Base-by-base conservation (phyloP, 805 yeast genomes). In the Candida argentea region DNA sequence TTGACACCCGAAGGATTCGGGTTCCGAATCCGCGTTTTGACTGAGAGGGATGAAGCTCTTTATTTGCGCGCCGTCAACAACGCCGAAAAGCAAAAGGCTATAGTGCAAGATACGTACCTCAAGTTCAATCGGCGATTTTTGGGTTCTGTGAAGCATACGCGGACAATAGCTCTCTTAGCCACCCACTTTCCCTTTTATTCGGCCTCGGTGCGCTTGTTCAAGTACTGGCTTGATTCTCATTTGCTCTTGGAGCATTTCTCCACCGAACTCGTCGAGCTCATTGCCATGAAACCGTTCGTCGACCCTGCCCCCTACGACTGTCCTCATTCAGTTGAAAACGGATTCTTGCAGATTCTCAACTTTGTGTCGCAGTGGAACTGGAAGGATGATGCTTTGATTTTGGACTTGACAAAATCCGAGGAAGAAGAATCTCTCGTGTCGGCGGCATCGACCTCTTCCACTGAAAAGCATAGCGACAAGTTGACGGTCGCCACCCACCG, bases 1-100 rank as follows among this genome's bases (percentile, higher is more conserved):
- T 63, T 84, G 34, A 72, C 94, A 0, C 94, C 95, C 2, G 91
- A 81, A 35, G 98, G 98, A 2, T 89, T 59, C 50, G 95, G 93
- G 1, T 89, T 86, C 65, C 69, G 69, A 38, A 53, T 85, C 23
- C 67, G 91, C 32, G 75, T 87, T 2, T 57, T 77, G 23, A 79
- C 93, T 0, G 95, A 87, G 47, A 70, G 89, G 46, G 96, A 89
- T 54, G 91, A 80, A 43, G 51, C 69, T 3, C 53, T 86, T 34
- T 81, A 81, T 39, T 53, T 76, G 39, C 66, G 87, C 49, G 85
- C 89, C 1, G 77, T 80, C 28, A 66, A 68, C 24, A 76, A 78
- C 44, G 65, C 76, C 1, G 70, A 65, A 32, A 76, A 72, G 39
- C 81, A 74, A 32, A 75, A 67, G 46, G 67, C 70, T 8, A 58